Evolutionary conservation across 306 rosid genomes (phyloP).

Genomic region (Casuarina cunninghamiana): DNA sequence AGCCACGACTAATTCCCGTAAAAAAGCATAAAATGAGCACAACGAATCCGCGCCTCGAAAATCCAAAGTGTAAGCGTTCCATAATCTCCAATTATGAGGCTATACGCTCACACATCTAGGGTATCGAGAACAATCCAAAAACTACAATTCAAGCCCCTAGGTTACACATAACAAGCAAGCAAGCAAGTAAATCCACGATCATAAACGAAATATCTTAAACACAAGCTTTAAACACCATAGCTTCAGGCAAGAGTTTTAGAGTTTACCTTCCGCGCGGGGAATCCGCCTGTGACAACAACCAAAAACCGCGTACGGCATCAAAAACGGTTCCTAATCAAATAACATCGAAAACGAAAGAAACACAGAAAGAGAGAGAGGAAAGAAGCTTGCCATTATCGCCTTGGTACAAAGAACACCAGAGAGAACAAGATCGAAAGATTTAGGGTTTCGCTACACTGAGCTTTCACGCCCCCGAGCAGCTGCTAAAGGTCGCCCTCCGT

Average conservation of each 20-base stretch:
- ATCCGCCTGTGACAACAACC: slow-evolving; percentile 56
- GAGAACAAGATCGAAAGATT: slow-evolving; percentile 17
- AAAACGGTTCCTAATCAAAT: neutral
- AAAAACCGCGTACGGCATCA: neutral
- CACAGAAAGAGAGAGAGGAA: neutral
- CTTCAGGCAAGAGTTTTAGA: neutral
- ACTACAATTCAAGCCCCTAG: neutral
- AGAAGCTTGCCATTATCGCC: slow-evolving; percentile 46
- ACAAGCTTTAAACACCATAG: too few relatives aligned
- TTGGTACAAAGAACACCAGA: slow-evolving; percentile 11
- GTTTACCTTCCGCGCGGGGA: slow-evolving; percentile 74
- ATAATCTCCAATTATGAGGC: neutral
- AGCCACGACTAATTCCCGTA: too few relatives aligned
- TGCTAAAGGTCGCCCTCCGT: neutral
- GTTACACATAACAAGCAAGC: neutral
- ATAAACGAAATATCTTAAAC: too few relatives aligned
- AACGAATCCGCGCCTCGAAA: neutral
- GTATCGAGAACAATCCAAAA: neutral
- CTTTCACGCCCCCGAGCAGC: neutral
- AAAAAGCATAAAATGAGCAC: neutral
- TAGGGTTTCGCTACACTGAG: slow-evolving; percentile 37
- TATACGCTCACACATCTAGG: neutral
- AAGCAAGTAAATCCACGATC: neutral
- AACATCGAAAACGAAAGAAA: neutral
- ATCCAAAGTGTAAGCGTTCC: neutral